Base-by-base conservation (phyloP, 2,329 filamentous ascomycete species). In the Fusarium sp. region DNA sequence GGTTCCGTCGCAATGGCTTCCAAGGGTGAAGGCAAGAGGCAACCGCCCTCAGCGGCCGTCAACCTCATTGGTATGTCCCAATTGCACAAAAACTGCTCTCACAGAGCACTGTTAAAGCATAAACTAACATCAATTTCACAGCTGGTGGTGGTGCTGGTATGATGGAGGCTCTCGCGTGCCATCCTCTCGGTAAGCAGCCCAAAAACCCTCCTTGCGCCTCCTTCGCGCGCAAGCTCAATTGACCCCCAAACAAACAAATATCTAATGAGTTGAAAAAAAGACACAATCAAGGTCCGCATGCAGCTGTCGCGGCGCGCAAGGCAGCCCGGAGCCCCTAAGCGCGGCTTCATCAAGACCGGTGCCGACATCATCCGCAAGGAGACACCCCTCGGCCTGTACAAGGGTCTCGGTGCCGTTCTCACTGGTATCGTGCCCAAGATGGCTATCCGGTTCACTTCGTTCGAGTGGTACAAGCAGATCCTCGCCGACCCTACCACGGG, bases 251-350 rank as follows among this genome's bases (percentile, higher is more conserved):
- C 10, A 27, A 20, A 12, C 15, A 52, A 50, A 50, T 1, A 8
- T 22, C 66, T 72, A 60, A 74, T 66, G 40, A 54, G 32, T 30
- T 40, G 25, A 20, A 30, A 27, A 27, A 27, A 50, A 52, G 95
- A 98, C 84, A 98, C 95, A 69, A 97, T 98, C 87, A 98, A 99
- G 90, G 97, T 99, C 72, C 95, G 97, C 78, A 99, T 99, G 97
- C 97, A 99, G 86, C 92, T 99, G 70, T 98, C 97, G 65, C 90
- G 93, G 76, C 91, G 97, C 82, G 95, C 94, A 59, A 90, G 93
- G 76, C 90, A 91, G 69, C 95, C 95, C 66, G 97, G 97, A 70
- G 91, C 93, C 82, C 94, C 95, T 79, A 92, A 93, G 79, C 93
- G 95, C 77, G 96, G 97, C 73, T 99, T 99, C 86, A 82, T 98